phyloP scores from a whole-genome alignment of 371 early-diverging fungal species.

The Apophysomyces variabilis region DNA sequence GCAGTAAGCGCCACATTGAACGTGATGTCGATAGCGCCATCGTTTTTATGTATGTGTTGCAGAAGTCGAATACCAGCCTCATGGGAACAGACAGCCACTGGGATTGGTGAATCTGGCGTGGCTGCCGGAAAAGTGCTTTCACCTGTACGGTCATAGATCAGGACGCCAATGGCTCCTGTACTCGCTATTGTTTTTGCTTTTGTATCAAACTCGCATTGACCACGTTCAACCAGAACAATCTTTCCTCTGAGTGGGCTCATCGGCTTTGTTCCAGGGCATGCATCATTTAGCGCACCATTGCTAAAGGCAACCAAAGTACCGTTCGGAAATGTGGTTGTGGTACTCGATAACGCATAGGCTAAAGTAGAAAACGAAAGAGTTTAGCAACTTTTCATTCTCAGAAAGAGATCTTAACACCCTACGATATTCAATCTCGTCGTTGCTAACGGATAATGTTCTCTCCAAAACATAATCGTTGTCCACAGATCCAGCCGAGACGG shows the following conservation, averaged over 20 bases:
- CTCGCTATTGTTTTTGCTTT: conserved; percentile 48
- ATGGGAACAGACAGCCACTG: conserved; percentile 39
- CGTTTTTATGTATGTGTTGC: not conserved
- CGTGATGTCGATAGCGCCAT: not conserved
- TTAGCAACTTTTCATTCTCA: not conserved
- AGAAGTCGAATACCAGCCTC: conserved; percentile 25
- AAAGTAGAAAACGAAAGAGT: not conserved
- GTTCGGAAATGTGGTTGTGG: conserved; percentile 26
- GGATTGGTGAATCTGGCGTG: conserved; percentile 24
- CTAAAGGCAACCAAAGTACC: conserved; percentile 37
- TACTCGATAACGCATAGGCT: conserved; percentile 36
- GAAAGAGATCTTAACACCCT: not conserved
- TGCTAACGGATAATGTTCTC: conserved; percentile 18
- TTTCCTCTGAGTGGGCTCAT: conserved; percentile 33
- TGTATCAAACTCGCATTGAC: conserved; percentile 61
- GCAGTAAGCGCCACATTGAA: conserved; percentile 16
- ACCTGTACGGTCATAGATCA: conserved; percentile 45
- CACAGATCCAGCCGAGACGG: conserved; percentile 66
- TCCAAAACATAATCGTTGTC: conserved; percentile 51
- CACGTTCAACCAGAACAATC: conserved; percentile 61
- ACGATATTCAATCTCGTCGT: conserved; percentile 22
- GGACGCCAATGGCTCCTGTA: conserved; percentile 56
- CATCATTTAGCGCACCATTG: conserved; percentile 11
- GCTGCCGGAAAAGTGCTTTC: conserved; percentile 23
- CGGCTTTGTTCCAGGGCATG: conserved; percentile 28